Evolutionary conservation across 345 rosid species (phyloP), one percentile per base, ranked within the genome.

Genomic region (Carallia pectinifolia): DNA sequence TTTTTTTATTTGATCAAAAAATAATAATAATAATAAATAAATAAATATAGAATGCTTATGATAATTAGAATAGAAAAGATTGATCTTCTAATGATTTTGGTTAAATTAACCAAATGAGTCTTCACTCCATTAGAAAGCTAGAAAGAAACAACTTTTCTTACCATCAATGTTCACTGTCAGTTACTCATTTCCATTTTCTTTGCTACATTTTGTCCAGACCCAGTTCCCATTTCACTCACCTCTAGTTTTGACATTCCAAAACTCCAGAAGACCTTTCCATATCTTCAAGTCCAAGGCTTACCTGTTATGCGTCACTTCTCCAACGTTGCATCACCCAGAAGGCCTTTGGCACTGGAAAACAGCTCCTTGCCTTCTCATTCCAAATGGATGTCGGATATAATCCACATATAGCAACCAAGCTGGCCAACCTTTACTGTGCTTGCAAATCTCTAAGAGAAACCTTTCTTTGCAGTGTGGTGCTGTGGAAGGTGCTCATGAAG

Each of bases 401-500:
- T 23, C 23, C 23, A 23, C 23, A 23, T 23, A 23, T 23, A 23
- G 23, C 23, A 71, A 77, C 76, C 33, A 81, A 78, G 59, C 33
- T 81, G 33, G 75, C 77, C 18, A 66, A 77, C 71, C 37, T 74
- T 1, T 74, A 77, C 55, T 68, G 81, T 9, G 69, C 40, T 18
- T 74, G 81, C 36, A 78, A 74, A 77, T 77, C 64, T 73, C 81
- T 1, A 71, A 73, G 5, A 29, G 71, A 38, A 71, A 60, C 39
- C 39, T 63, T 48, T 80, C 77, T 34, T 74, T 80, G 27, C 74
- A 77, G 58, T 77, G 79, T 19, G 80, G 84, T 23, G 56, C 48
- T 50, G 74, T 77, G 48, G 77, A 65, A 8, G 56, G 40, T 64
- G 79, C 84, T n/a, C 72, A 52, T n/a, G 40, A 65, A 40, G 74